Evolutionary conservation across 2,329 filamentous ascomycete species (phyloP).

Genomic region (Phialocephala subalpina): DNA sequence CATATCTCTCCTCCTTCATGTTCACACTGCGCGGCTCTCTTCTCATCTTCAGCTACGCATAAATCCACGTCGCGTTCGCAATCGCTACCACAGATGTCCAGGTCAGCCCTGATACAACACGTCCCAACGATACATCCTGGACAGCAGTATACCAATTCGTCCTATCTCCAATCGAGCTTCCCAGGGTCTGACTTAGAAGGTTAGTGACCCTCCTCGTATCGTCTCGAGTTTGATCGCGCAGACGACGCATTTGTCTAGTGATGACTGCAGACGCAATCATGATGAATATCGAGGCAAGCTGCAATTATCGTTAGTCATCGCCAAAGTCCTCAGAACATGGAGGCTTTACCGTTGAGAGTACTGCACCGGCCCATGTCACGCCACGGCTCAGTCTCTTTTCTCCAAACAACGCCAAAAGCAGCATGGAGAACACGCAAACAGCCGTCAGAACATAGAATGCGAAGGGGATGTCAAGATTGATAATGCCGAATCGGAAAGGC

Average conservation of each 20-base stretch:
- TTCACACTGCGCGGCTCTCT: not conserved
- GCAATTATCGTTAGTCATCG: not conserved
- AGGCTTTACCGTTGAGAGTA: not conserved
- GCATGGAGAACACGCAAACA: not conserved
- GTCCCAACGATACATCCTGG: not conserved
- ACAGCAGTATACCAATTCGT: slow-evolving; percentile 5
- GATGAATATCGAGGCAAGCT: slow-evolving; percentile 17
- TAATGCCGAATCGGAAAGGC: slow-evolving; percentile 11
- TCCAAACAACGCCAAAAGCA: slow-evolving; percentile 3
- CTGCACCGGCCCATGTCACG: not conserved
- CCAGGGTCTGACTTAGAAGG: not conserved
- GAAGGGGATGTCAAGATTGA: slow-evolving; percentile 13
- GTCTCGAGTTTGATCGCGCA: slow-evolving; percentile 12
- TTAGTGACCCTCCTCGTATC: not conserved
- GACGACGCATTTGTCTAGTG: slow-evolving; percentile 13
- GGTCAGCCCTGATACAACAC: slow-evolving; percentile 5
- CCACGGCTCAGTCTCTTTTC: not conserved
- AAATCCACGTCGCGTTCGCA: slow-evolving; percentile 8
- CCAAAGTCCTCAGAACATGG: too few species aligned
- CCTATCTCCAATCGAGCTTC: not conserved
- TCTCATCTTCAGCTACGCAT: not conserved
- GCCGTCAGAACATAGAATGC: slow-evolving; percentile 13
- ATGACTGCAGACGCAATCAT: slow-evolving; percentile 11
- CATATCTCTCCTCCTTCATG: not conserved
- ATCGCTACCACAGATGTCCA: slow-evolving; percentile 13